A percentile compares a stretch with the other conserved stretches of the same genome.
Evolutionary conservation across 225 moss, liverwort and hornwort species (phyloP).

Genomic region (Thuidium tamariscinum): DNA sequence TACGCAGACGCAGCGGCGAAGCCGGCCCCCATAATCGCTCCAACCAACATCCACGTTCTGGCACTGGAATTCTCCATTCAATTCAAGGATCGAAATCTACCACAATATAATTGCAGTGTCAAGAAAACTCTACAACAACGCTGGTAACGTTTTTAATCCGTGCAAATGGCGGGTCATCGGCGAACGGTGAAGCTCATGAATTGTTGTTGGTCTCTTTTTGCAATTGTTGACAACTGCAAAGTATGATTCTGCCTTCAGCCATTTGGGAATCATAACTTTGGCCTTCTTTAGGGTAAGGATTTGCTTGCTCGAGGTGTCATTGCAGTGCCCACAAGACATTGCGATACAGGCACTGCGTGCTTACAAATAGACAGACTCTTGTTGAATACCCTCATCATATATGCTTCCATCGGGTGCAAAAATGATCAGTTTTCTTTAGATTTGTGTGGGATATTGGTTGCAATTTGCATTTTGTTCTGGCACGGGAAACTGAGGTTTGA

Average conservation of each 20-base stretch:
- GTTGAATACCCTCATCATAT: background rate
- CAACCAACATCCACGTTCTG: slow-evolving; percentile 48
- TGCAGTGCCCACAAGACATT: background rate
- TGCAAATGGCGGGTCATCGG: background rate
- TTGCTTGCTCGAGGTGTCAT: no score
- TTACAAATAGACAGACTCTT: background rate
- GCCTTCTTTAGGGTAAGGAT: background rate
- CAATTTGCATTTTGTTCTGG: background rate
- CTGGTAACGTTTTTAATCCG: no score
- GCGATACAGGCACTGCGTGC: background rate
- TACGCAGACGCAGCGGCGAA: slow-evolving; percentile 61
- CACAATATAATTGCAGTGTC: background rate
- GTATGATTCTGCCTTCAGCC: background rate
- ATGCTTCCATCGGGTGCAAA: background rate
- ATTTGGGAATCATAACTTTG: background rate
- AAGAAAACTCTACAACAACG: rapidly evolving
- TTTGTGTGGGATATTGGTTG: background rate
- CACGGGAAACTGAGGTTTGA: background rate
- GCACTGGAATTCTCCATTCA: slow-evolving; percentile 15
- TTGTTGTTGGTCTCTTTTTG: background rate
- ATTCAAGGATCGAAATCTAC: background rate
- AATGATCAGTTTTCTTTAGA: background rate
- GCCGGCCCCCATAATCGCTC: slow-evolving; percentile 55
- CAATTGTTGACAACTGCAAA: background rate
- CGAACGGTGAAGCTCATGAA: background rate